These are phyloP conservation scores for Chaetomium strumarium DNA, from an alignment of 2,329 filamentous ascomycete species.

Conservation along the genomic window DNA sequence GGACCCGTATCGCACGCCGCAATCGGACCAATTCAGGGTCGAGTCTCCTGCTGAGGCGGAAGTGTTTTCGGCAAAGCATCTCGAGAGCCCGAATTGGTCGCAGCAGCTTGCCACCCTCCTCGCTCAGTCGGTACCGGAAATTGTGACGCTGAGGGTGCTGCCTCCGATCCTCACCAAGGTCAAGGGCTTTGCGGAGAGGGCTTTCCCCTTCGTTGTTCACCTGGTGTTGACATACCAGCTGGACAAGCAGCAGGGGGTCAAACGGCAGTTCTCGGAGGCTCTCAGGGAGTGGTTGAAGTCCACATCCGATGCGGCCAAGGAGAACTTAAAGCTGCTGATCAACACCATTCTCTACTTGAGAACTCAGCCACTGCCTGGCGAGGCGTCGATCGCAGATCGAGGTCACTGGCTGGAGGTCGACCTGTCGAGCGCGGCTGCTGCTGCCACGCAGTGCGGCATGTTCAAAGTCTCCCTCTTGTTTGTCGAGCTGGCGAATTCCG, in stretches of 20 bases:
- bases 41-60: conserved; percentile 25
- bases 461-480: conserved; percentile 81
- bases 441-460: conserved; percentile 75
- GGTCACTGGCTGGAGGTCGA: conserved; percentile 83
- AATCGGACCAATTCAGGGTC: conserved; percentile 42
- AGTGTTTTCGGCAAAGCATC: conserved; percentile 33
- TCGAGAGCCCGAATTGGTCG: conserved; percentile 53
- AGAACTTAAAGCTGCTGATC: conserved; percentile 67
- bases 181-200: conserved; percentile 62
- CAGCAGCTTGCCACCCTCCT: conserved; percentile 56
- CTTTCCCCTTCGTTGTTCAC: conserved; percentile 82
- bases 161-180: conserved; percentile 60
- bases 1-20: conserved; percentile 49
- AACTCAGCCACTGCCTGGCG: conserved; percentile 67
- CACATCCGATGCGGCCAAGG: conserved; percentile 40
- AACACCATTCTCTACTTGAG: conserved; percentile 83
- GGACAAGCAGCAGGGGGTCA: conserved; percentile 54
- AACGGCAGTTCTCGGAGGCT: conserved; percentile 58
- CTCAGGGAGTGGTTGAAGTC: conserved; percentile 58
- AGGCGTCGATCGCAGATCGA: conserved; percentile 73
- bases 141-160: conserved; percentile 65
- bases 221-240: conserved; percentile 66
- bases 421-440: conserved; percentile 60
- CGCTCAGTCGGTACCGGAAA: conserved; percentile 51
- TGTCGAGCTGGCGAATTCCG: conserved; percentile 63